Evolutionary conservation across 1,139 yeast genomes (phyloP).

Genomic region (Yamadazyma atmosphaerica): DNA sequence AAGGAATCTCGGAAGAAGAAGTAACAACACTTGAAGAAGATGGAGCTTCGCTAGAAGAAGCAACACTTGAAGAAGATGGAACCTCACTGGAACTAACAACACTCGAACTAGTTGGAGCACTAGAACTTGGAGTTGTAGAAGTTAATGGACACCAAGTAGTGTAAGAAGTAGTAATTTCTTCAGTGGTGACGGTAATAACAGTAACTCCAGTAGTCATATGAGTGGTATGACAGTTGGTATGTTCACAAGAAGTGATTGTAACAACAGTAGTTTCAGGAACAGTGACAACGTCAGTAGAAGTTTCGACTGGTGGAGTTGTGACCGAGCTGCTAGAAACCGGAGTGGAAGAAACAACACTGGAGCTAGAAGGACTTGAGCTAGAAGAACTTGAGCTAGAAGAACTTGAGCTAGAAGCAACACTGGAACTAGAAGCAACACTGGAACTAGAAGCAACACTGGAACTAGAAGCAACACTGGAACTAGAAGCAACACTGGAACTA

Average conservation of each 20-base stretch:
- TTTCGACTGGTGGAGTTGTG: slow-evolving; percentile 4
- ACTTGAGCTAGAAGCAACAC: slow-evolving; percentile 3
- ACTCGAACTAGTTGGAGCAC: slow-evolving; percentile 1
- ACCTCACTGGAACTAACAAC: not conserved
- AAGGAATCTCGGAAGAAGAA: slow-evolving; percentile 2
- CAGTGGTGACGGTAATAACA: slow-evolving; percentile 16
- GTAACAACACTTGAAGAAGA: slow-evolving; percentile 1
- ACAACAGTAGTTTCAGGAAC: slow-evolving; percentile 17
- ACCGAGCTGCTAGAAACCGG: not conserved
- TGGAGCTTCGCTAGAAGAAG: not conserved
- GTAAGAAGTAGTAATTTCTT: slow-evolving; percentile 20
- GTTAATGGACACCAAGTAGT: slow-evolving; percentile 33
- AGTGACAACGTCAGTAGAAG: slow-evolving; percentile 6
- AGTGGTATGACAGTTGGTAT: slow-evolving; percentile 17
- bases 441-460: not conserved
- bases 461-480: not conserved
- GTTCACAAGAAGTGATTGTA: slow-evolving; percentile 24
- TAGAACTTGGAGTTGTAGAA: slow-evolving; percentile 8
- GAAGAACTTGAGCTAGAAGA: not conserved
- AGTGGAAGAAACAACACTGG: not conserved
- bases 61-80: slow-evolving; percentile 1
- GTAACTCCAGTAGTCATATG: slow-evolving; percentile 31
- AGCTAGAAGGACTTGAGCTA: not conserved
- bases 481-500: slow-evolving; percentile 12
- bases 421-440: not conserved